Base-by-base conservation (phyloP, 257 asterid species). In the Avicennia marina region DNA sequence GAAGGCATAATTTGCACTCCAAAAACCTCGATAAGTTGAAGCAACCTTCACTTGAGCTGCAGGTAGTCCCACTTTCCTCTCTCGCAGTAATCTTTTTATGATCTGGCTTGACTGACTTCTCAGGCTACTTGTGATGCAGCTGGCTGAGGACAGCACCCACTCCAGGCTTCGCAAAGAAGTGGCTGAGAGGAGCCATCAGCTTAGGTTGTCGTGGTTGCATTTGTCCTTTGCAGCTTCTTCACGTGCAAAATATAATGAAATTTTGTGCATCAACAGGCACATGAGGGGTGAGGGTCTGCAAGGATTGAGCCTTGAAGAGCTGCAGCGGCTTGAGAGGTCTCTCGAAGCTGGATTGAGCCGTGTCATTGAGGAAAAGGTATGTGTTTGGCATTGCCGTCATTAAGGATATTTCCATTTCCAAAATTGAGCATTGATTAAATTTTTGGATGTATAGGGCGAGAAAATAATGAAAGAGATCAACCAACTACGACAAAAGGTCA, bases 221-320 rank as follows among this genome's bases (percentile, higher is more conserved):
- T 29, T 29, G 8, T 29, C 4, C 34, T 0, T 36, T 36, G 10
- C 13, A 36, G 13, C 13, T 4, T 47, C 4, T 18, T 6, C 29
- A 3, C 13, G 3, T 1, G 7, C 16, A 31, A n/a, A 5, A 19
- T 40, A 4, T 13, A 12, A 13, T 19, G 2, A 16, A 16, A 1
- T 53, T 2, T 53, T 18, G 19, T n/a, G n/a, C n/a, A n/a, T 2
- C 12, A 5, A 17, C 47, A 90, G 98, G 85, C 91, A 61, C 56
- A 85, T 90, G 94, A 83, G 96, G 52, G 98, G 96, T 4, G 98
- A 90, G 75, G 95, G 85, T 44, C 89, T 90, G 19, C 86, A 79
- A 34, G 95, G 82, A 15, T 67, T 85, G 57, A 71, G 68, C 42
- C 39, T 90, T 21, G 78, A 83, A 25, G 94, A 90, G 65, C 77